Evolutionary conservation across 805 yeast species (phyloP).

Genomic region (Teunomyces stri): DNA sequence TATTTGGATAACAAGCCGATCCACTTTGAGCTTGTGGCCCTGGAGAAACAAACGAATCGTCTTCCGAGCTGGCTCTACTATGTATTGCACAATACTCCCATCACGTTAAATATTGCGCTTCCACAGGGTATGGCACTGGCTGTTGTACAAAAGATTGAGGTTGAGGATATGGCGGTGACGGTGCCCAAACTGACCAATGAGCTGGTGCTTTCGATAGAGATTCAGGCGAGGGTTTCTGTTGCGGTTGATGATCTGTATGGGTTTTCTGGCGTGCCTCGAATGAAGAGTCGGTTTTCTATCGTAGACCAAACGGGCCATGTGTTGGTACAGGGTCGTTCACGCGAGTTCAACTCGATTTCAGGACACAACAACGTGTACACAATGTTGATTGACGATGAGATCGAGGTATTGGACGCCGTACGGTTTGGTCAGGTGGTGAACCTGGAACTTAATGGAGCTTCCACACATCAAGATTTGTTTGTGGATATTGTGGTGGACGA

Average conservation of each 20-base stretch:
- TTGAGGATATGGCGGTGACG: neutral
- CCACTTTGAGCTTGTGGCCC: conserved; percentile 16
- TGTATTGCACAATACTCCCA: conserved; percentile 12
- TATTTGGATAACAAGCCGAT: conserved; percentile 17
- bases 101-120: conserved; percentile 12
- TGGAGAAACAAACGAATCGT: conserved; percentile 8
- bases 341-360: conserved; percentile 6
- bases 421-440: conserved; percentile 15
- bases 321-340: conserved; percentile 10
- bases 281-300: conserved; percentile 8
- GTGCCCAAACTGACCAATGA: neutral
- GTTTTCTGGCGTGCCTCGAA: conserved; percentile 4
- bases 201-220: neutral
- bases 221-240: conserved; percentile 7
- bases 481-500: conserved; percentile 14
- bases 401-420: conserved; percentile 10
- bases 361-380: conserved; percentile 5
- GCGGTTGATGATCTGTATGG: conserved; percentile 1
- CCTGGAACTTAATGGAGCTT: conserved; percentile 4
- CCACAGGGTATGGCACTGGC: neutral
- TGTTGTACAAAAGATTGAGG: neutral
- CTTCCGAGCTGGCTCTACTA: conserved; percentile 27
- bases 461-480: neutral
- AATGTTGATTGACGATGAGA: conserved; percentile 8
- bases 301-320: conserved; percentile 4